A percentile compares a stretch with the other conserved stretches of the same genome.
phyloP scores from a whole-genome alignment of 139 green algal species.

The Ostreobium quekettii region DNA sequence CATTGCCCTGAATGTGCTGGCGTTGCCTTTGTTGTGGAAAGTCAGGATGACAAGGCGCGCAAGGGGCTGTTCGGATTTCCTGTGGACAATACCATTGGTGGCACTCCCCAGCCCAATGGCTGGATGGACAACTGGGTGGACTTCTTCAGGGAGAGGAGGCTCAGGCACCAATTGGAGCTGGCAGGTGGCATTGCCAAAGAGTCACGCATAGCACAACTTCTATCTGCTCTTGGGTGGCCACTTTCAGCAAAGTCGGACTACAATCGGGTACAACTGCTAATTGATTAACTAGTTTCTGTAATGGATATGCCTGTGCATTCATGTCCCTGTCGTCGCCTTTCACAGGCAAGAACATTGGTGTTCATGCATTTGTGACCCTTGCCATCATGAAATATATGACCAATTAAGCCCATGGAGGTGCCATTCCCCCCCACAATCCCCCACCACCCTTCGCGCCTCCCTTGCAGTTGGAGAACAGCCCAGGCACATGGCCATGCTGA shows the following conservation, averaged over 20 bases:
- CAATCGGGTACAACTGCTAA: neutral
- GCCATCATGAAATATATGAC: no score
- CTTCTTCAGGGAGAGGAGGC: conserved; percentile 69
- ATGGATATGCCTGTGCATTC: neutral
- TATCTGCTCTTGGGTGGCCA: neutral
- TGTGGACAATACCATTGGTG: conserved; percentile 94
- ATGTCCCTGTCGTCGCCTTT: no score
- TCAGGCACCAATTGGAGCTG: conserved; percentile 57
- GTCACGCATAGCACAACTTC: neutral
- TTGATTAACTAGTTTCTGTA: conserved; percentile 10
- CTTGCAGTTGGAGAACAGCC: no score
- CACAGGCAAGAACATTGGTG: no score
- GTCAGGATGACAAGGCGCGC: conserved; percentile 43
- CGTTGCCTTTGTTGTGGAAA: neutral
- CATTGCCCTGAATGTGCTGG: neutral
- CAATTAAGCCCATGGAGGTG: no score
- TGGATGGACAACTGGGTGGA: conserved; percentile 78
- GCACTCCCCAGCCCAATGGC: conserved; percentile 84
- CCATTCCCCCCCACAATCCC: no score
- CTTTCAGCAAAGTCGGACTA: conserved; percentile 4
- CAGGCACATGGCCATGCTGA: no score
- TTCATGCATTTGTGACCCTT: no score
- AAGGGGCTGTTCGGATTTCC: conserved; percentile 77
- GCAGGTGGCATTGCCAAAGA: conserved; percentile 20
- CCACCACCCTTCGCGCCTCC: no score